These are phyloP conservation scores for Funneliformis mosseae DNA, from an alignment of 192 early-diverging fungal genomes.

Conservation along the genomic window DNA sequence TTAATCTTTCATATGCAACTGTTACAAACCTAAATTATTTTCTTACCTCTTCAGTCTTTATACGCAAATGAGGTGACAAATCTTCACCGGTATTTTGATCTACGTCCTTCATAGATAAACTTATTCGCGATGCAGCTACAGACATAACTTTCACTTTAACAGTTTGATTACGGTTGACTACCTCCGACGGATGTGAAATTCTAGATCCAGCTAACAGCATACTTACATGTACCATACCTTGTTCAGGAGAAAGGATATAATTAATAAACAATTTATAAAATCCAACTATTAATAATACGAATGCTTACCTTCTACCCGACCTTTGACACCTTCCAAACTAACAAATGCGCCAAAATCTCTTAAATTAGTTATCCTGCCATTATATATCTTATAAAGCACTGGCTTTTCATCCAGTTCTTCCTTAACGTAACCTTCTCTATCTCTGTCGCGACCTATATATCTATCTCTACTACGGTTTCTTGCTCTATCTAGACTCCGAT, in stretches of 20 bases:
- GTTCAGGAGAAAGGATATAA: not conserved
- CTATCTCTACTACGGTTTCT: conserved; percentile 24
- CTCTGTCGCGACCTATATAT: conserved; percentile 30
- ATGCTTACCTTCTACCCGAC: conserved; percentile 71
- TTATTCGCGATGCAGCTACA: conserved; percentile 76
- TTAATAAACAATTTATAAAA: not conserved
- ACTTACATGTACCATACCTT: conserved; percentile 72
- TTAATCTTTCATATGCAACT: not conserved
- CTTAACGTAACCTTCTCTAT: conserved; percentile 27
- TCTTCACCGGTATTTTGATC: conserved; percentile 92
- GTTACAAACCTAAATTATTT: not conserved
- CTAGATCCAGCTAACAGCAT: conserved; percentile 66
- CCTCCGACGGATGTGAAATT: conserved; percentile 80
- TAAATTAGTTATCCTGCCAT: conserved; percentile 77
- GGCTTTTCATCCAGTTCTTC: conserved; percentile 71
- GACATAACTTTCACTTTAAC: conserved; percentile 98
- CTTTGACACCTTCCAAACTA: conserved; percentile 74
- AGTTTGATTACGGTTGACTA: conserved; percentile 76
- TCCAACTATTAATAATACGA: not conserved
- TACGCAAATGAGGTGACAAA: conserved; percentile 78
- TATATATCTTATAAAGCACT: conserved; percentile 91
- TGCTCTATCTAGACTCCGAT: conserved; percentile 34
- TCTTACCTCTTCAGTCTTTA: conserved; percentile 54
- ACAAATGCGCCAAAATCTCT: conserved; percentile 97
- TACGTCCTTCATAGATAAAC: conserved; percentile 95